Base-by-base conservation (phyloP, 805 yeast species). In the Priceomyces melissophilus region DNA sequence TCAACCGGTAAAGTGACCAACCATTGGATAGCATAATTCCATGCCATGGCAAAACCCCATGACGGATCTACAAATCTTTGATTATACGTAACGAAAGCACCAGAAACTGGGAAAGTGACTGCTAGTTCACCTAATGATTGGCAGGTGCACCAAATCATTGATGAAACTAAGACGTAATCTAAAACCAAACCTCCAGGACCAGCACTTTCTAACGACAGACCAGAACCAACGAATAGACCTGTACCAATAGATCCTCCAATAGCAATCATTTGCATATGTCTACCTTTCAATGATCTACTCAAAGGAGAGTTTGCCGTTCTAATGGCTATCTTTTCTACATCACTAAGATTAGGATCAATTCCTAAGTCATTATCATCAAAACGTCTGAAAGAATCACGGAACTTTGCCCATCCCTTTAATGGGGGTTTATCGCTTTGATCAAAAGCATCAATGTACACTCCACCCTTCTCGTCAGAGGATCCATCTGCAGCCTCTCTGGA, bases 241-340 rank as follows among this genome's bases (percentile, higher is more conserved):
- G 91, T 82, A 52, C 95, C 96, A 50, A 87, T 85, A 44, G 84
- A 76, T 32, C 91, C 90, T 49, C 91, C 93, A 46, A 86, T 70
- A 38, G 93, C 89, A 63, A 86, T 86, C 87, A 84, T 81, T 45
- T 82, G 81, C 49, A 86, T 62, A 58, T 86, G 91, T 55, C 90
- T 72, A 32, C 78, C 74, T 51, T 76, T 79, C 38, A 82, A 67
- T 7, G 71, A 58, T 48, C 84, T 66, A 28, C 72, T 61, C 42
- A 75, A 63, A 11, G 81, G 81, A 36, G 79, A 63, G 48, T 66
- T 69, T 17, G 79, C 73, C 17, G 80, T 68, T 39, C 55, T 54
- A 33, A 66, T 55, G 35, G 72, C 72, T 12, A 64, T 54, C 47
- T 56, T 62, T 49, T 66, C 57, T 46, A 48, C 37, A 37, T 55